A percentile compares a stretch with the other conserved stretches of the same genome.
Conservation (phyloP, 331 rosid genomes). For the Quercus tomentella region DNA sequence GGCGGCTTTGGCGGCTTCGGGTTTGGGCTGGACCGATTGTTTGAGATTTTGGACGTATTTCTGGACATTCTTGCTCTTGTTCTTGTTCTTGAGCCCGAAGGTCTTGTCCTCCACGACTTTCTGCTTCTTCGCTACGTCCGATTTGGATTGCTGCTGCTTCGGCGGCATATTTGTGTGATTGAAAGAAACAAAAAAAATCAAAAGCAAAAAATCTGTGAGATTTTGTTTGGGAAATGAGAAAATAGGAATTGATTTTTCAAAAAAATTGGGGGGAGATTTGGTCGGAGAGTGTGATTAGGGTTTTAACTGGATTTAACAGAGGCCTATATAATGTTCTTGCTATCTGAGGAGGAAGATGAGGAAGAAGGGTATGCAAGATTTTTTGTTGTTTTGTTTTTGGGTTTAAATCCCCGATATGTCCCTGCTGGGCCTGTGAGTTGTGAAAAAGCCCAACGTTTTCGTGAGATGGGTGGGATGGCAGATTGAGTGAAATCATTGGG, state of each 20-base stretch:
- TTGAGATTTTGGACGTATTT: conserved; percentile 85
- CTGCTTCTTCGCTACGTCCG: conserved; percentile 96
- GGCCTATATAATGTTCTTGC: background rate
- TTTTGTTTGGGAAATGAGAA: background rate
- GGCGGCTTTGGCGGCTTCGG: conserved; percentile 56
- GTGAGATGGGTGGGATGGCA: background rate
- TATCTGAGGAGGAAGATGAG: background rate
- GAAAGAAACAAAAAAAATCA: too few relatives aligned
- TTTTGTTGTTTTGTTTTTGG: background rate
- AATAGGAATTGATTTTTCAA: background rate
- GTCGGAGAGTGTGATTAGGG: conserved; percentile 6
- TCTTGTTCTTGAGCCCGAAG: conserved; percentile 94
- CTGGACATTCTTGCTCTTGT: conserved; percentile 91
- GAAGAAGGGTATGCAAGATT: background rate
- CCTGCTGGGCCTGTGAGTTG: background rate
- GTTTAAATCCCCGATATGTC: background rate
- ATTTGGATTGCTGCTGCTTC: conserved; percentile 78
- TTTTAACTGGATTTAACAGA: background rate
- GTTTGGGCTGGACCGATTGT: conserved; percentile 68
- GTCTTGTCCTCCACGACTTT: conserved; percentile 96
- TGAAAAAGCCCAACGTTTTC: background rate
- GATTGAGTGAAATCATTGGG: background rate
- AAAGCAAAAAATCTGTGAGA: background rate
- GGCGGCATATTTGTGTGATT: conserved; percentile 61
- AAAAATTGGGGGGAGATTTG: background rate